phyloP scores from a whole-genome alignment of 768 basidiomycete genomes.

The Phanerochaete sordida region DNA sequence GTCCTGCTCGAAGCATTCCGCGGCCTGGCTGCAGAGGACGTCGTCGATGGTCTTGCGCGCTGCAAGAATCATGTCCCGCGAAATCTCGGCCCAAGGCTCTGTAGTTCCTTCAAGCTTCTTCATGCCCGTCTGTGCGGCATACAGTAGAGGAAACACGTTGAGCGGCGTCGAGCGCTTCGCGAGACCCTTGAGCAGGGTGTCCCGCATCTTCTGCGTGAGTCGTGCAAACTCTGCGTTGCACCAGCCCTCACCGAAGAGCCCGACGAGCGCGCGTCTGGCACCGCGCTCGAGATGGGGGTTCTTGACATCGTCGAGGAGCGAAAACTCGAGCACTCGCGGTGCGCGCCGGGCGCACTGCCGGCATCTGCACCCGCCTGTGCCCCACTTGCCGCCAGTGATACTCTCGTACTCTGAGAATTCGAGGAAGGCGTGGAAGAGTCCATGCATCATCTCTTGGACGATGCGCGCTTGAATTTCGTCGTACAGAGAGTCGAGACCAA shows the following conservation, averaged over 20 bases:
- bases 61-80: constrained; percentile 62
- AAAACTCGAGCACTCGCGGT: constrained; percentile 82
- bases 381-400: constrained; percentile 75
- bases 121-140: constrained; percentile 59
- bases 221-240: constrained; percentile 75
- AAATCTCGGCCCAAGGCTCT: constrained; percentile 68
- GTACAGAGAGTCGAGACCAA: constrained; percentile 67
- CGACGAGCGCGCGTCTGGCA: constrained; percentile 72
- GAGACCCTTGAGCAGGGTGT: constrained; percentile 70
- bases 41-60: constrained; percentile 64
- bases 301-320: constrained; percentile 70
- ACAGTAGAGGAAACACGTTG: constrained; percentile 69
- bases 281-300: constrained; percentile 60
- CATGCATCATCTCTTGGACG: constrained; percentile 86
- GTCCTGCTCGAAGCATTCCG: constrained; percentile 58
- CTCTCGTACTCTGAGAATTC: constrained; percentile 77
- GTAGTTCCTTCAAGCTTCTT: constrained; percentile 51
- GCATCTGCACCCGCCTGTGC: constrained; percentile 80
- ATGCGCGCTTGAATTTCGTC: constrained; percentile 82
- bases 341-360: constrained; percentile 78
- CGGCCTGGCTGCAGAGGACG: constrained; percentile 54
- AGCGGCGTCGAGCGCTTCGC: constrained; percentile 60
- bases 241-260: constrained; percentile 89
- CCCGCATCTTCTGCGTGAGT: constrained; percentile 61
- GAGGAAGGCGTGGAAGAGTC: constrained; percentile 81